These are phyloP conservation scores for Colletotrichum sansevieriae DNA, from an alignment of 2,329 filamentous ascomycete species.

Conservation along the genomic window DNA sequence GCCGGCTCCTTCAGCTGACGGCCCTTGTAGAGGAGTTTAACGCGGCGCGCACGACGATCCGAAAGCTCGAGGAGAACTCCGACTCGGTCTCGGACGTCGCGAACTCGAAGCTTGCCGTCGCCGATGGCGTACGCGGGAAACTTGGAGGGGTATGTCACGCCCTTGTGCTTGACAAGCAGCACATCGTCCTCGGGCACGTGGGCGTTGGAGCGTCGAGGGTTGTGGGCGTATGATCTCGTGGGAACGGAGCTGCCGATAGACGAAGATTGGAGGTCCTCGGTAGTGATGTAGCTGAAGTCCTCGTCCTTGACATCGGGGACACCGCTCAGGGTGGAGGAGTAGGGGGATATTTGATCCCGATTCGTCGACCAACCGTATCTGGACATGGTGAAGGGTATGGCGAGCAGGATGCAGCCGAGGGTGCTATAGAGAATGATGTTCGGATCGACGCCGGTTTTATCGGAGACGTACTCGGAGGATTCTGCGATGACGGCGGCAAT, in stretches of 20 bases:
- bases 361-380: slow-evolving; percentile 64
- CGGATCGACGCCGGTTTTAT: slow-evolving; percentile 63
- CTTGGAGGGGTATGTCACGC: slow-evolving; percentile 74
- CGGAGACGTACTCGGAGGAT: slow-evolving; percentile 65
- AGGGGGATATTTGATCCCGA: slow-evolving; percentile 65
- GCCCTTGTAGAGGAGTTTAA: slow-evolving; percentile 82
- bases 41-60: slow-evolving; percentile 61
- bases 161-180: slow-evolving; percentile 76
- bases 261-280: slow-evolving; percentile 73
- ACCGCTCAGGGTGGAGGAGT: slow-evolving; percentile 59
- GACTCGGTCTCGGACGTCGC: slow-evolving; percentile 76
- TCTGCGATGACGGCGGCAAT: slow-evolving; percentile 62
- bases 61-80: slow-evolving; percentile 75
- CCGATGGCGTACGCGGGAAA: slow-evolving; percentile 83
- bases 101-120: slow-evolving; percentile 76
- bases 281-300: slow-evolving; percentile 87
- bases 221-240: slow-evolving; percentile 53
- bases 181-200: slow-evolving; percentile 73
- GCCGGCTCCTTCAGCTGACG: slow-evolving; percentile 75
- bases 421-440: slow-evolving; percentile 64
- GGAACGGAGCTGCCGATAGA: slow-evolving; percentile 52
- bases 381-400: slow-evolving; percentile 66
- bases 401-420: slow-evolving; percentile 61
- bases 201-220: slow-evolving; percentile 54
- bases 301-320: slow-evolving; percentile 77